Evolutionary conservation across 306 rosid species (phyloP), one percentile per base, ranked within the genome.

Genomic region (Pachyrhizus erosus): DNA sequence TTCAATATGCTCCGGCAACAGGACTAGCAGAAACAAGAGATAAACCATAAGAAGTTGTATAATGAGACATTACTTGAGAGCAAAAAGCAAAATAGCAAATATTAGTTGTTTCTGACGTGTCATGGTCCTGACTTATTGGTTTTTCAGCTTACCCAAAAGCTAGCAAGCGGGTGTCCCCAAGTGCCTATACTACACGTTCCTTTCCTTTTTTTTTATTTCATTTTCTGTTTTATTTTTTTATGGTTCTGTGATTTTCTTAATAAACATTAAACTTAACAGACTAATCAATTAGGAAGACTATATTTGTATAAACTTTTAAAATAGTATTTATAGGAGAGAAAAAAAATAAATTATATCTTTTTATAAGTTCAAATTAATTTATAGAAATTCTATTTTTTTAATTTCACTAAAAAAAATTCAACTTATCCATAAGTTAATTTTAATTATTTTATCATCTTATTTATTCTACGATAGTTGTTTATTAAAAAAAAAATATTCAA

Each of bases 111-210:
- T n/a, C 0, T 69, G 60, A 75, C 52, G 29, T 78, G 82, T 20
- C 75, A 21, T 26, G 71, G 42, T 26, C 33, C 31, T 60, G 1
- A 2, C 58, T 31, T 49, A 17, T 48, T 77, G 68, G 12, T 42
- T 29, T 29, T 62, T 62, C 15, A 42, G 66, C 67, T 23, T 5
- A 61, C 82, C 80, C 68, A 29, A 43, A 79, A 69, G 73, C 80
- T 79, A 45, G 77, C 77, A 79, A 42, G 37, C 39, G 76, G 15
- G 20, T 29, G 68, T 60, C 33, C 45, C 52, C 29, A 24, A 14
- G 0, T 27, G 15, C 60, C 5, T 21, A 15, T 55, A n/a, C 2
- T 48, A 11, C 15, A 20, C 34, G 0, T 34, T 34, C 39, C 39
- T 34, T 34, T 34, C 39, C 39, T 29, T 81, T 71, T 73, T 29